A percentile compares a stretch with the other conserved stretches of the same genome.
phyloP scores from a whole-genome alignment of 108 stramenopile species.

The Cylindrotheca fusiformis region DNA sequence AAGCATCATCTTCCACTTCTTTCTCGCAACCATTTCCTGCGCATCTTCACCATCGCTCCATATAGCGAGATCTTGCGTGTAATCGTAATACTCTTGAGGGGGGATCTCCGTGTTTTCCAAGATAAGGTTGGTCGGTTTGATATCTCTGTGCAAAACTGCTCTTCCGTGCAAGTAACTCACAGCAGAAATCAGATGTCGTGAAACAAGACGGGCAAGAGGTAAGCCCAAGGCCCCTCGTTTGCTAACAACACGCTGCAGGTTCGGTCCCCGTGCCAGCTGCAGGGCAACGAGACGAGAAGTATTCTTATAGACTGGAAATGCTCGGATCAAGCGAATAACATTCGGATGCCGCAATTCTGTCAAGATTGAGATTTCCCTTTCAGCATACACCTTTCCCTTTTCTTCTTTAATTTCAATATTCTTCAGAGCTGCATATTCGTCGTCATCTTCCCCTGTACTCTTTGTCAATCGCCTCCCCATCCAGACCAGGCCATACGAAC shows the following conservation, averaged over 20 bases:
- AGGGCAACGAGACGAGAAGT: constrained; percentile 57
- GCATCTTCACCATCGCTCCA: constrained; percentile 69
- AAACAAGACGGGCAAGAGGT: constrained; percentile 56
- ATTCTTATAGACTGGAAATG: constrained; percentile 47
- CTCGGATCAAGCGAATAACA: constrained; percentile 65
- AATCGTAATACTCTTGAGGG: constrained; percentile 56
- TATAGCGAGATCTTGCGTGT: constrained; percentile 51
- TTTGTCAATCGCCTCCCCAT: constrained; percentile 51
- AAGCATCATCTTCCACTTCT: constrained; percentile 66
- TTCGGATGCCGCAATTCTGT: constrained; percentile 75
- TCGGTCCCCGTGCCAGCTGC: constrained; percentile 71
- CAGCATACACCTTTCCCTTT: constrained; percentile 61
- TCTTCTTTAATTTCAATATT: constrained; percentile 65
- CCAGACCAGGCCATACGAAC: constrained; percentile 79
- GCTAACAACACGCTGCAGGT: constrained; percentile 63
- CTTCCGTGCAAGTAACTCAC: constrained; percentile 81
- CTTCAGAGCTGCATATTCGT: constrained; percentile 79
- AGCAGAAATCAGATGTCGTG: constrained; percentile 69
- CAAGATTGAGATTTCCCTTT: constrained; percentile 74
- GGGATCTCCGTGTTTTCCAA: constrained; percentile 47
- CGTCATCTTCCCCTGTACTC: constrained; percentile 34
- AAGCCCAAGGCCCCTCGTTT: constrained; percentile 78
- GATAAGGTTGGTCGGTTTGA: constrained; percentile 82
- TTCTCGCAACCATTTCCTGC: constrained; percentile 32
- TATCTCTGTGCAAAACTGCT: constrained; percentile 85